phyloP scores from a whole-genome alignment of 495 filamentous ascomycete genomes.

The Cryomyces minteri region DNA sequence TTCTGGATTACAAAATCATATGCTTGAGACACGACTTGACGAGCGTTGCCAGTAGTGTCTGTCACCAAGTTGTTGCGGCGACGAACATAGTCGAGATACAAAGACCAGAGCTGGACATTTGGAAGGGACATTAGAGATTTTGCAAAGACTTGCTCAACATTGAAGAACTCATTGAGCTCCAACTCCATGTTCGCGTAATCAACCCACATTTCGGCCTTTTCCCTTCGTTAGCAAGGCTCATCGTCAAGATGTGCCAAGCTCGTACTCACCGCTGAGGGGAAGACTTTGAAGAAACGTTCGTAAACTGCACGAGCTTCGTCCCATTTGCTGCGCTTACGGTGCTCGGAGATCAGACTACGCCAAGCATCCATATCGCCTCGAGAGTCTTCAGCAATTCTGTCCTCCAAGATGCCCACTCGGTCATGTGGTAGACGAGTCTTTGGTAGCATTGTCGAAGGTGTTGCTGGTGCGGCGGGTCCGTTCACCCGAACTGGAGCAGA shows the following conservation, averaged over 20 bases:
- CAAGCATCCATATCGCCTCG: constrained; percentile 82
- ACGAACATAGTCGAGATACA: constrained; percentile 91
- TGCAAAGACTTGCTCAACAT: constrained; percentile 66
- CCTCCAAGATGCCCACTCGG: constrained; percentile 68
- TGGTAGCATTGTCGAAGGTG: constrained; percentile 12
- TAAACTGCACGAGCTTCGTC: constrained; percentile 67
- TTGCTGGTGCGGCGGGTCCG: not conserved
- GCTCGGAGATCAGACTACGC: constrained; percentile 70
- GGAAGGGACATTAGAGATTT: constrained; percentile 52
- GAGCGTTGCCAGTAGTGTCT: constrained; percentile 56
- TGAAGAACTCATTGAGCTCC: constrained; percentile 53
- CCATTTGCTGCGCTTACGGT: constrained; percentile 60
- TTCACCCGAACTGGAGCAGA: constrained; percentile 5
- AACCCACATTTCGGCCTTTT: constrained; percentile 76
- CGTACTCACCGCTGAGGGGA: constrained; percentile 75
- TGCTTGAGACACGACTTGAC: constrained; percentile 55
- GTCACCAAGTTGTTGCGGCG: constrained; percentile 70
- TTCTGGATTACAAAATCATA: constrained; percentile 85
- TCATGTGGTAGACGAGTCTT: constrained; percentile 54
- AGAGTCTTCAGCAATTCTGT: constrained; percentile 77
- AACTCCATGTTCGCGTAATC: constrained; percentile 76
- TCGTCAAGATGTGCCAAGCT: not conserved
- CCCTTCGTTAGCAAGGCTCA: constrained; percentile 5
- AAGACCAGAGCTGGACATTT: constrained; percentile 72
- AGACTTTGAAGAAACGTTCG: constrained; percentile 69